Evolutionary conservation across 441 rosid species (phyloP).

Genomic region (Capsella rubella): DNA sequence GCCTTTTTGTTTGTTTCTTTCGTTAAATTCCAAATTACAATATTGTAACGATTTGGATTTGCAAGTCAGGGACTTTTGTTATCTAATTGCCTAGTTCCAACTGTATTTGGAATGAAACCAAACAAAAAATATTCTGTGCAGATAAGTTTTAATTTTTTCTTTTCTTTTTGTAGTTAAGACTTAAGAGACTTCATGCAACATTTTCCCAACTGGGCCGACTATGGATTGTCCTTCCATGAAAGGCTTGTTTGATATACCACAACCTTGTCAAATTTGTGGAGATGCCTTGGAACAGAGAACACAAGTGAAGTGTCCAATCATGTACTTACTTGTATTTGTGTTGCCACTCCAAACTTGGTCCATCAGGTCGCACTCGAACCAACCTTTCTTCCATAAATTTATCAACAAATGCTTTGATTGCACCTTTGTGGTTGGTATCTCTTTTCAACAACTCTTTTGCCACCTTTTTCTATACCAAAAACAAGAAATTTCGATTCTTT

Average conservation of each 20-base stretch:
- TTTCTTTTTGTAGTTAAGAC: neutral
- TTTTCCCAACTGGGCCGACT: neutral
- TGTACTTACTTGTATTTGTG: slow-evolving; percentile 19
- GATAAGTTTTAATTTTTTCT: neutral
- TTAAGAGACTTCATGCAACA: neutral
- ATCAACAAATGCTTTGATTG: slow-evolving; percentile 25
- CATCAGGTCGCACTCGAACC: slow-evolving; percentile 36
- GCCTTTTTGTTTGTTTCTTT: neutral
- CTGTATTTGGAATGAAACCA: neutral
- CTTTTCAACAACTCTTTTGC: slow-evolving; percentile 26
- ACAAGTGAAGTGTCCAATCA: slow-evolving; percentile 14
- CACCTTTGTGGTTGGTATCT: slow-evolving; percentile 29
- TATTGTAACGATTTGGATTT: slow-evolving; percentile 7
- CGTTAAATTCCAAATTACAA: neutral
- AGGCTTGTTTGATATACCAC: neutral
- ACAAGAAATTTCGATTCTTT: neutral
- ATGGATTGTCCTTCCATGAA: neutral
- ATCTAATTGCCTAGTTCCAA: neutral
- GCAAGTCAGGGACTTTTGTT: neutral
- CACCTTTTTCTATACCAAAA: neutral
- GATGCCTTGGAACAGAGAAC: neutral
- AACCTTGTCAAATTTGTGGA: neutral
- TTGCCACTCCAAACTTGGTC: slow-evolving; percentile 34
- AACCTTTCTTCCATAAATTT: slow-evolving; percentile 25
- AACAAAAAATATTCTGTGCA: neutral